These are phyloP conservation scores for Tolypocladium ophioglossoides DNA, from an alignment of 2,329 filamentous ascomycete species.

Conservation along the genomic window DNA sequence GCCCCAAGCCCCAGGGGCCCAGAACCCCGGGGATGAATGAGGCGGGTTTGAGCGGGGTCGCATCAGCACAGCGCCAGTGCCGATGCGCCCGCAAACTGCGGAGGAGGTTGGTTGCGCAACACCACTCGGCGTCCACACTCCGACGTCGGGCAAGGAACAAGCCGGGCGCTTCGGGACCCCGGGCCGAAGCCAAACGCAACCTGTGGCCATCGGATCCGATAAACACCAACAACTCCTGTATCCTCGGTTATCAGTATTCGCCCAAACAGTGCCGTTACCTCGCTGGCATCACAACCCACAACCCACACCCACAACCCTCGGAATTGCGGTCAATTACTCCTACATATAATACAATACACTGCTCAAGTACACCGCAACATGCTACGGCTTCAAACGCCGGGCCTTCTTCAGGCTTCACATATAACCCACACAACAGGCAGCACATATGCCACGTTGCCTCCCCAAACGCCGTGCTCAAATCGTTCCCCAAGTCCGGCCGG, in stretches of 20 bases:
- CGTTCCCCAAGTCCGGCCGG: neutral
- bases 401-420: neutral
- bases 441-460: neutral
- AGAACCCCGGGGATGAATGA: neutral
- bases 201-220: neutral
- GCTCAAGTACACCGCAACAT: neutral
- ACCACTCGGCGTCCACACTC: neutral
- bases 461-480: conserved; percentile 8
- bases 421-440: neutral
- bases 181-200: too few relatives aligned
- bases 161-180: neutral
- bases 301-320: neutral
- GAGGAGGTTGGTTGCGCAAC: neutral
- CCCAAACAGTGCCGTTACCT: neutral
- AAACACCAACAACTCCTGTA: neutral
- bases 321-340: too few relatives aligned
- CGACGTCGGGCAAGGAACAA: neutral
- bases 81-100: too few relatives aligned
- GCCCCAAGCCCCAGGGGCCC: neutral
- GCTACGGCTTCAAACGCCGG: neutral
- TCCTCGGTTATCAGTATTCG: neutral
- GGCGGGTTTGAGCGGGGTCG: neutral
- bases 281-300: neutral
- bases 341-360: neutral
- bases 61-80: too few relatives aligned